These are phyloP conservation scores for Fusarium sp. DNA, from an alignment of 2,329 filamentous ascomycete species.

Conservation along the genomic window DNA sequence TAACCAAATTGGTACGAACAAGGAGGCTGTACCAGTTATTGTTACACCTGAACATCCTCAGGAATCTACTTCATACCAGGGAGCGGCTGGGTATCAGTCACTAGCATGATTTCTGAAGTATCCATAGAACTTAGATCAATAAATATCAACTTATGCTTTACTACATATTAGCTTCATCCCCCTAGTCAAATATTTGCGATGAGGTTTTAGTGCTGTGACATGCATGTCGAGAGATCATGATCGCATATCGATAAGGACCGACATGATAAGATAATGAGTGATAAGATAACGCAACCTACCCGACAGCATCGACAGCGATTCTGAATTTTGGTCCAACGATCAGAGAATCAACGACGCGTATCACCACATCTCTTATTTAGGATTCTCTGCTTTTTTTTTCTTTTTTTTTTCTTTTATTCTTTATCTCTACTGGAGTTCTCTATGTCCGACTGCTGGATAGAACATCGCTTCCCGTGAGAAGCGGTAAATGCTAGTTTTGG, in stretches of 20 bases:
- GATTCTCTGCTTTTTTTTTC: too few relatives aligned
- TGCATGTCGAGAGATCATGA: too few relatives aligned
- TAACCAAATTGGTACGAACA: constrained; percentile 24
- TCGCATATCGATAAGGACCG: not conserved
- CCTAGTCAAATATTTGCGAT: too few relatives aligned
- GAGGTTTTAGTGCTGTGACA: too few relatives aligned
- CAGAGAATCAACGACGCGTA: too few relatives aligned
- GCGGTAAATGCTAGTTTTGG: too few relatives aligned
- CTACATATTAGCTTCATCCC: accelerated
- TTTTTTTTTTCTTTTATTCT: too few relatives aligned
- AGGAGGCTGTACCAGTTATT: not conserved
- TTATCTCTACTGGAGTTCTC: too few relatives aligned
- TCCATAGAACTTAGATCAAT: not conserved
- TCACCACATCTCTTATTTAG: too few relatives aligned
- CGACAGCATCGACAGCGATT: not conserved
- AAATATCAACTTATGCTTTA: accelerated
- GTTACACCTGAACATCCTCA: constrained; percentile 3
- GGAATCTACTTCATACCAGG: constrained; percentile 2
- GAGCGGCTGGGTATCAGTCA: not conserved
- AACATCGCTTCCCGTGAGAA: too few relatives aligned
- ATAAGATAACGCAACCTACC: not conserved
- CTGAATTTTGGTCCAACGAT: not conserved
- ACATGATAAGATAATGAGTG: not conserved
- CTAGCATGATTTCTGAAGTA: not conserved
- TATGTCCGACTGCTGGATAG: too few relatives aligned